phyloP scores from a whole-genome alignment of 192 early-diverging fungal genomes.

The Umbelopsis sp. region DNA sequence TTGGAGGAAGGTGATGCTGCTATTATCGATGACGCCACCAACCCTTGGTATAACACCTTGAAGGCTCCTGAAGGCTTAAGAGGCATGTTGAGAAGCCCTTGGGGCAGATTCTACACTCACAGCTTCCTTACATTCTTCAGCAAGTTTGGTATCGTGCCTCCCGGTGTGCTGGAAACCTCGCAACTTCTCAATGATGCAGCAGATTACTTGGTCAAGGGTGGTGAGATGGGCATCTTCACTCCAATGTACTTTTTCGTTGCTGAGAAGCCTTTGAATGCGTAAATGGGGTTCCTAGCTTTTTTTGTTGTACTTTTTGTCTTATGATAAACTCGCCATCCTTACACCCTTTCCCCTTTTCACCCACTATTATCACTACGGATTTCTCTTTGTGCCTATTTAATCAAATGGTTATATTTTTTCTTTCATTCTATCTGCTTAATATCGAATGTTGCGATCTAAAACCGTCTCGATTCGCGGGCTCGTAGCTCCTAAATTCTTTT shows the following conservation, averaged over 20 bases:
- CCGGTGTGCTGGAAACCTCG: conserved; percentile 79
- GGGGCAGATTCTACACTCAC: conserved; percentile 70
- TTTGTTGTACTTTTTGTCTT: neutral
- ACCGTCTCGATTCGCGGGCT: neutral
- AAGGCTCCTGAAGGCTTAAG: conserved; percentile 36
- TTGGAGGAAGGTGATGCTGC: conserved; percentile 65
- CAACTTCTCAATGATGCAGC: conserved; percentile 76
- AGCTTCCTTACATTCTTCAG: conserved; percentile 73
- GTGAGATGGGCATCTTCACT: conserved; percentile 82
- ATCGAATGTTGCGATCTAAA: neutral
- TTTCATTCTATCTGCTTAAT: neutral
- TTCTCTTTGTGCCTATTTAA: conserved; percentile 4
- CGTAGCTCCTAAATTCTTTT: too few species aligned
- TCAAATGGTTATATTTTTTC: neutral
- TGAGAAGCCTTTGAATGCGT: conserved; percentile 54
- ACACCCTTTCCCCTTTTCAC: neutral
- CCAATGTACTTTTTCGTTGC: conserved; percentile 87
- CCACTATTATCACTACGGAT: neutral
- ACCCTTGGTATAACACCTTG: conserved; percentile 71
- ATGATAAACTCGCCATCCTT: neutral
- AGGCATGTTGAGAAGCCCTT: conserved; percentile 46
- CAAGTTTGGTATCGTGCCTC: conserved; percentile 72
- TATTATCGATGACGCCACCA: conserved; percentile 45
- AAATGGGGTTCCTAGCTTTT: neutral
- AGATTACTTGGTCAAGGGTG: conserved; percentile 77